phyloP scores from a whole-genome alignment of 2,329 filamentous ascomycete species.

The Aspergillus pseudoterreus region DNA sequence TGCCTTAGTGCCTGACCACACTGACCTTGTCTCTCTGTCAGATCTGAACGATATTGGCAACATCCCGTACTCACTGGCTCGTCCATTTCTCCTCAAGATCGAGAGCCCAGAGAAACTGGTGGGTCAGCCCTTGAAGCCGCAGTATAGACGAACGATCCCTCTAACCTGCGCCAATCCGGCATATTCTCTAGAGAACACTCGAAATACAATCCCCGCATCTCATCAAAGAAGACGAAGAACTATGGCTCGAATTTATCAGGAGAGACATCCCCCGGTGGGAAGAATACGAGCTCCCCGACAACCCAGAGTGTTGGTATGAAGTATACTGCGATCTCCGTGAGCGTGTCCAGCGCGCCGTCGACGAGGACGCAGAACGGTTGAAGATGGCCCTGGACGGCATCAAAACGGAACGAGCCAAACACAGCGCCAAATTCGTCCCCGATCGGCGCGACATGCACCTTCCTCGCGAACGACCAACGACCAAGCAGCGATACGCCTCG shows the following conservation, averaged over 20 bases:
- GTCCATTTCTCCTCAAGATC: conserved; percentile 66
- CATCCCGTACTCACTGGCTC: conserved; percentile 63
- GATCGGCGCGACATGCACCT: conserved; percentile 25
- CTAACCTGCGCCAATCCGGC: conserved; percentile 1
- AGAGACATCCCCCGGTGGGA: conserved; percentile 69
- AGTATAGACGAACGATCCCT: too few relatives aligned
- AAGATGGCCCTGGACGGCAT: conserved; percentile 56
- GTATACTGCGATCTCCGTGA: conserved; percentile 69
- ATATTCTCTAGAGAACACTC: conserved; percentile 48
- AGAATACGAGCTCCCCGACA: conserved; percentile 62
- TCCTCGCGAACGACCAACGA: conserved; percentile 27
- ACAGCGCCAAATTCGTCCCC: conserved; percentile 57
- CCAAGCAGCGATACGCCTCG: conserved; percentile 28
- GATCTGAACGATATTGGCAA: conserved; percentile 68
- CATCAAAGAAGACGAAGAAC: conserved; percentile 62
- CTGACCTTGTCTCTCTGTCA: conserved; percentile 17
- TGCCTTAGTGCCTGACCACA: background rate
- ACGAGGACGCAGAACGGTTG: conserved; percentile 56
- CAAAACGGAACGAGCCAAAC: conserved; percentile 55
- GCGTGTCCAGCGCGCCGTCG: conserved; percentile 55
- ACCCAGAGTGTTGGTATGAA: conserved; percentile 70
- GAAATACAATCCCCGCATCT: conserved; percentile 77
- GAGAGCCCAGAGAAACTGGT: conserved; percentile 72
- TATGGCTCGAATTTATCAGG: conserved; percentile 77
- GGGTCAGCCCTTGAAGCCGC: conserved; percentile 6